Conservation (phyloP, 208 protist species). For the Acanthamoeba culbertsoni region DNA sequence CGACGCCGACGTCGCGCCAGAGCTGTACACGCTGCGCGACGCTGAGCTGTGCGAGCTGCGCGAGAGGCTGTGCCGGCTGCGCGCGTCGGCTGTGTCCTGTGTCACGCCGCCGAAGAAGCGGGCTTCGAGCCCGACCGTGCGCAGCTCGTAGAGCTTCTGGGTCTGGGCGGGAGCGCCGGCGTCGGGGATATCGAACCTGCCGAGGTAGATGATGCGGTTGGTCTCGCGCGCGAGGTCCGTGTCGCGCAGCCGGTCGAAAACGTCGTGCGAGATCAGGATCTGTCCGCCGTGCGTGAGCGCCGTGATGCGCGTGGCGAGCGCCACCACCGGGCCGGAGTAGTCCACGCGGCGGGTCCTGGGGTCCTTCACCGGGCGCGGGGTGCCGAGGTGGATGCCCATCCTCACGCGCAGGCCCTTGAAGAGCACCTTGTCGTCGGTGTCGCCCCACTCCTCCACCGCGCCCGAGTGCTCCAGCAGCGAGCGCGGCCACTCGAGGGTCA, state of each 20-base stretch:
- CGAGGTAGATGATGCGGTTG: not conserved
- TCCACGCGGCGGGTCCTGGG: slow-evolving; percentile 19
- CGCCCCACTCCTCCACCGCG: slow-evolving; percentile 50
- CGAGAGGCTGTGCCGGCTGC: not conserved
- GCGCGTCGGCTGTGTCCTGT: slow-evolving; percentile 9
- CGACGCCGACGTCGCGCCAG: not conserved
- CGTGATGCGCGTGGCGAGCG: not conserved
- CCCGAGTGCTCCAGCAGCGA: slow-evolving; percentile 40
- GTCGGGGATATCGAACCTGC: not conserved
- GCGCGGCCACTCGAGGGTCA: slow-evolving; percentile 11
- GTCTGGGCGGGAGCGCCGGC: not conserved
- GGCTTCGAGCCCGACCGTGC: not conserved
- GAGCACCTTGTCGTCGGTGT: slow-evolving; percentile 36
- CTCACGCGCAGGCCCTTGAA: slow-evolving; percentile 53
- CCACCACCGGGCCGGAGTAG: slow-evolving; percentile 23
- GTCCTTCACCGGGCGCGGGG: not conserved
- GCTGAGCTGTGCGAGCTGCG: not conserved
- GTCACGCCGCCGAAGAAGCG: slow-evolving; percentile 33
- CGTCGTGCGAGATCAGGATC: not conserved
- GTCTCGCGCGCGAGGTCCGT: not conserved
- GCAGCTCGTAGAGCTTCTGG: slow-evolving; percentile 50
- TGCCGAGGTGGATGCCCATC: slow-evolving; percentile 48
- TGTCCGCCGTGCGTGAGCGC: slow-evolving; percentile 48
- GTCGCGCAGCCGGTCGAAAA: not conserved
- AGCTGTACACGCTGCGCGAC: not conserved